Percentiles rank a stretch among this genome's conserved stretches.
Conservation (phyloP, 2,329 filamentous ascomycete species). For the Xylaria sp. region DNA sequence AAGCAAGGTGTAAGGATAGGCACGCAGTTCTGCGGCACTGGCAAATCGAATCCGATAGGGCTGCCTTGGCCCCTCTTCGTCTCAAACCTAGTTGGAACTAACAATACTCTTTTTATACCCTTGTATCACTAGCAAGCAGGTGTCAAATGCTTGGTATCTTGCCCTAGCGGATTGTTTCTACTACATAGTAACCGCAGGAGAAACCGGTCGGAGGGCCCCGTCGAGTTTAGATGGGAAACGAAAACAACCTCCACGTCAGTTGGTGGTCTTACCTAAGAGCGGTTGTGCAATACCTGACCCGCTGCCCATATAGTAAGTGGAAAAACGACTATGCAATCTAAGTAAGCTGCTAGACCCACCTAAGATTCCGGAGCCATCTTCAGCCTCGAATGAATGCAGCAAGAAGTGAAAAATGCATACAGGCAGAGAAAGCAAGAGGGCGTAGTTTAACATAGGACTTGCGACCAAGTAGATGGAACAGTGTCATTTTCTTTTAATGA, state of each 20-base stretch:
- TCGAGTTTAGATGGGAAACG: slow-evolving; percentile 10
- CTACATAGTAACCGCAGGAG: slow-evolving; percentile 1
- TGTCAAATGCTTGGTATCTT: too few species aligned
- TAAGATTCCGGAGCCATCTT: slow-evolving; percentile 4
- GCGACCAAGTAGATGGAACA: background rate
- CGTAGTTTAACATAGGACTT: slow-evolving; percentile 4
- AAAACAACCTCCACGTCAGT: slow-evolving; percentile 11
- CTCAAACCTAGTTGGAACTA: slow-evolving; percentile 1
- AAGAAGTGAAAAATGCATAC: background rate
- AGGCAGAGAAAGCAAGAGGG: background rate
- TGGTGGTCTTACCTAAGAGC: slow-evolving; percentile 3
- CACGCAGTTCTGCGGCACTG: slow-evolving; percentile 24
- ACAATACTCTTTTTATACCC: too few species aligned
- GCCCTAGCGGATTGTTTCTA: too few species aligned
- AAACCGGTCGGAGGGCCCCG: slow-evolving; percentile 21
- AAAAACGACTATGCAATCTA: slow-evolving; percentile 18
- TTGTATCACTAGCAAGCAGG: too few species aligned
- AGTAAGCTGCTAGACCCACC: too few species aligned
- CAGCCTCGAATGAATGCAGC: background rate
- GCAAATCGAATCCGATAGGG: slow-evolving; percentile 28
- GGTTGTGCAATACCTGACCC: slow-evolving; percentile 5
- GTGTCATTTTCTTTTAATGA: background rate
- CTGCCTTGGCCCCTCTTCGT: slow-evolving; percentile 25
- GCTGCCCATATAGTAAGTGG: slow-evolving; percentile 23
- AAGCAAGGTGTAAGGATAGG: slow-evolving; percentile 16